Evolutionary conservation across 805 yeast species (phyloP).

Genomic region (Sungouiozyma ichnusensis): DNA sequence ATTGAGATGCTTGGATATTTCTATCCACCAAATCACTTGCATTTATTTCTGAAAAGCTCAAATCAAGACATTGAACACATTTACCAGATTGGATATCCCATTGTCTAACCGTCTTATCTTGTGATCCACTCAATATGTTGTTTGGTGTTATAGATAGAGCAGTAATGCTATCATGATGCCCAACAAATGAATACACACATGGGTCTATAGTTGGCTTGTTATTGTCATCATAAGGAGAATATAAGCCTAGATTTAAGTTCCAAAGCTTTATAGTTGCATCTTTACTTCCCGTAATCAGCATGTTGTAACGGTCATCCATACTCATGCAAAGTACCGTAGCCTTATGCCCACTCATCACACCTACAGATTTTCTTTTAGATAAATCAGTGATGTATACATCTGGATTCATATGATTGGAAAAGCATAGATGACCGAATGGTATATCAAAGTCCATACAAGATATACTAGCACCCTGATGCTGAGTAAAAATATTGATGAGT

Average conservation of each 20-base stretch:
- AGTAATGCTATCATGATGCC: conserved; percentile 59
- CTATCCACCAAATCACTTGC: conserved; percentile 2
- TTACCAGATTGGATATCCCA: conserved; percentile 64
- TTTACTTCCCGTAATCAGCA: conserved; percentile 41
- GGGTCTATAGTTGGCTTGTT: conserved; percentile 18
- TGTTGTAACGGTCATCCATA: conserved; percentile 39
- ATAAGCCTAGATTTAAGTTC: conserved; percentile 35
- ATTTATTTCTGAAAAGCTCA: conserved; percentile 22
- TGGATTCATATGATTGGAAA: conserved; percentile 63
- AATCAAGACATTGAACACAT: conserved; percentile 61
- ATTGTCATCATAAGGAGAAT: conserved; percentile 11
- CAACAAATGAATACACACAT: conserved; percentile 42
- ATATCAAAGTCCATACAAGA: conserved; percentile 56
- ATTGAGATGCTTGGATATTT: background rate
- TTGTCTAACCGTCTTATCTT: conserved; percentile 61
- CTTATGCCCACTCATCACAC: conserved; percentile 47
- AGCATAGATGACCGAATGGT: conserved; percentile 67
- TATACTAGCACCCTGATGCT: conserved; percentile 43
- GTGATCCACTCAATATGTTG: conserved; percentile 57
- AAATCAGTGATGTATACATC: conserved; percentile 79
- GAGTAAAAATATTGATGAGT: conserved; percentile 35
- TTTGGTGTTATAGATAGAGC: conserved; percentile 45
- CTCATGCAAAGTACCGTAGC: conserved; percentile 52
- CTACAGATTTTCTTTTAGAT: conserved; percentile 41
- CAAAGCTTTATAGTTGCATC: conserved; percentile 57